phyloP scores from a whole-genome alignment of 176 grass and related monocot species.

The Oryza glaberrima region DNA sequence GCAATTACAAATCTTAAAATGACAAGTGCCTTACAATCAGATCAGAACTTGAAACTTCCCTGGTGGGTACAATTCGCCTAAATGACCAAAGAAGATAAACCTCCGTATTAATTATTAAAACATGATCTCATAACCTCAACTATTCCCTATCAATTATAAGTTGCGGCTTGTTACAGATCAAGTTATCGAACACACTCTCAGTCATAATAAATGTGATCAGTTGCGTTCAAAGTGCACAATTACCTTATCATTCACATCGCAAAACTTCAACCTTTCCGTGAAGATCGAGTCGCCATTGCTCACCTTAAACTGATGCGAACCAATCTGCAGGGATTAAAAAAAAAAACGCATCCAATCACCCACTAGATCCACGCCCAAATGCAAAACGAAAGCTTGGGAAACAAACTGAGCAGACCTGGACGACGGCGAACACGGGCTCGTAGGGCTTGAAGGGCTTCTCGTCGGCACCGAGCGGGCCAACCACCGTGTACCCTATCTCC shows the following conservation, averaged over 20 bases:
- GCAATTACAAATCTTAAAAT: not conserved
- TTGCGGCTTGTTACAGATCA: not conserved
- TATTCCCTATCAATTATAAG: not conserved
- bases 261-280: constrained; percentile 90
- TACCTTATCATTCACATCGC: constrained; percentile 96
- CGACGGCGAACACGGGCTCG: constrained; percentile 76
- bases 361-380: constrained; percentile 21
- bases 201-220: not conserved
- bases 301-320: constrained; percentile 98
- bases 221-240: not conserved
- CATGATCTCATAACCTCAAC: not conserved
- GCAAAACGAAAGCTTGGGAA: constrained; percentile 3
- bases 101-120: not conserved
- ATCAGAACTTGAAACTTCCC: not conserved
- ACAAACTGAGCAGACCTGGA: constrained; percentile 66
- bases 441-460: constrained; percentile 97
- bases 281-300: constrained; percentile 99
- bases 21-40: not conserved
- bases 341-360: not conserved
- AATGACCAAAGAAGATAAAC: not conserved
- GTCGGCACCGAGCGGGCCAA: constrained; percentile 59
- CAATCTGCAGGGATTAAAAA: constrained; percentile 56
- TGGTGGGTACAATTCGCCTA: not conserved
- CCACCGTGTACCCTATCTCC: constrained; percentile 83
- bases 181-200: not conserved